phyloP scores from a whole-genome alignment of 2,329 filamentous ascomycete species.

The Monosporascus sp. region DNA sequence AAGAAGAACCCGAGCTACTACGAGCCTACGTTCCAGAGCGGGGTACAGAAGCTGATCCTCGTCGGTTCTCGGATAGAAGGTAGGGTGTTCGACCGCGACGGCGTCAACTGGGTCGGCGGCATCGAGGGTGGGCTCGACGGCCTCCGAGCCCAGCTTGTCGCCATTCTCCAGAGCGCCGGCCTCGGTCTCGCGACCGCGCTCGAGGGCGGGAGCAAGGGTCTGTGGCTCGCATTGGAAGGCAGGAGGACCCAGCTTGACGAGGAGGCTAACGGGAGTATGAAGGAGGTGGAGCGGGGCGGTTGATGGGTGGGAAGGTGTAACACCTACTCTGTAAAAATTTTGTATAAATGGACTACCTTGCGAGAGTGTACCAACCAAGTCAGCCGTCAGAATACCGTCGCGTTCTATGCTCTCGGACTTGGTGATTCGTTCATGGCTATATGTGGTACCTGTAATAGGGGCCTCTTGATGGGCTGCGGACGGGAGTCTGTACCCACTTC shows the following conservation, averaged over 20 bases:
- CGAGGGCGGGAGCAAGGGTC: slow-evolving; percentile 71
- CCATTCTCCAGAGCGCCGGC: slow-evolving; percentile 74
- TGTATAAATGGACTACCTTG: slow-evolving; percentile 6
- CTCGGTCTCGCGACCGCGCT: slow-evolving; percentile 71
- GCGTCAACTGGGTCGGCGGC: slow-evolving; percentile 59
- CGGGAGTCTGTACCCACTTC: too few species aligned
- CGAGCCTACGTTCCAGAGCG: slow-evolving; percentile 72
- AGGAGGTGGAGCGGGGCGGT: slow-evolving; percentile 16
- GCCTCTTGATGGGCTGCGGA: too few species aligned
- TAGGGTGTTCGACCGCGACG: slow-evolving; percentile 72
- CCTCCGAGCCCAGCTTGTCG: slow-evolving; percentile 74
- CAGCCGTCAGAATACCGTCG: too few species aligned
- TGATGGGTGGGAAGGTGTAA: slow-evolving; percentile 21
- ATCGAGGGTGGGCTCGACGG: slow-evolving; percentile 79
- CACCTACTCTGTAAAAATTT: background rate
- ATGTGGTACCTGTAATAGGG: background rate
- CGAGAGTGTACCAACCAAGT: too few species aligned
- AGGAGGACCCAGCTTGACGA: slow-evolving; percentile 77
- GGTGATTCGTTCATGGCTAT: background rate
- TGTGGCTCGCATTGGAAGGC: slow-evolving; percentile 86
- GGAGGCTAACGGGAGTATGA: slow-evolving; percentile 39
- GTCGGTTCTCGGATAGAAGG: slow-evolving; percentile 85
- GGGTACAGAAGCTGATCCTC: slow-evolving; percentile 79
- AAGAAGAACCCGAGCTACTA: slow-evolving; percentile 75
- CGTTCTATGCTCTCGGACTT: too few species aligned